Base-by-base conservation (phyloP, 257 asterid species). In the Linaria vulgaris region DNA sequence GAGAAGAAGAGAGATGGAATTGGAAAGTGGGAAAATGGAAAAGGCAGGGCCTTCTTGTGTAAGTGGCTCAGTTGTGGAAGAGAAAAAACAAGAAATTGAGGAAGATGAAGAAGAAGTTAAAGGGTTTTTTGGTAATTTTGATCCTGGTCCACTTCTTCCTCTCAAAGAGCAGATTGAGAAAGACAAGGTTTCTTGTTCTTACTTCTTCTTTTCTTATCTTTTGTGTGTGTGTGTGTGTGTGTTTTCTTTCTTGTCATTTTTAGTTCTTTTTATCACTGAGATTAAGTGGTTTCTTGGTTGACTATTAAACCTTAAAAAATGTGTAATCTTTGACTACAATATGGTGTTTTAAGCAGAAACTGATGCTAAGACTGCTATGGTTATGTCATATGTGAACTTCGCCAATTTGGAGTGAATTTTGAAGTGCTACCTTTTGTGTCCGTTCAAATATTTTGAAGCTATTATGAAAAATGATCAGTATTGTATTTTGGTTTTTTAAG, bases 111-210 rank as follows among this genome's bases (percentile, higher is more conserved):
- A 30, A 43, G 59, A 59, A 21, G 44, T 13, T 27, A 57, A 44
- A 52, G 74, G 68, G 72, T 49, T 51, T 44, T 37, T 74, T 68
- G 80, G 74, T 25, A 69, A 64, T 15, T 87, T 79, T 72, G 86
- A 68, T 66, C 95, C 90, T 52, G 82, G 94, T 20, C 94, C 95
- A 68, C 94, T 85, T 49, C 85, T 85, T 66, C 86, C 95, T 72
- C 95, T 87, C 73, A 85, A 81, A 71, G 91, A 79, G 12, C 96
- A 87, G 72, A 83, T 87, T 70, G 94, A 82, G 46, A 83, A 85
- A 75, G 94, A 87, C 75, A 77, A 87, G 94, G 94, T 87, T 60
- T 67, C 22, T 8, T 6, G 20, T n/a, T 27, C 4, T 27, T 50
- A 51, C 30, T 24, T n/a, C 6, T 37, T 13, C 10, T 19, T n/a